Percentiles rank a stretch among this genome's conserved stretches.
Evolutionary conservation across 2,329 filamentous ascomycete genomes (phyloP).

Genomic region (Penicillium crustosum): DNA sequence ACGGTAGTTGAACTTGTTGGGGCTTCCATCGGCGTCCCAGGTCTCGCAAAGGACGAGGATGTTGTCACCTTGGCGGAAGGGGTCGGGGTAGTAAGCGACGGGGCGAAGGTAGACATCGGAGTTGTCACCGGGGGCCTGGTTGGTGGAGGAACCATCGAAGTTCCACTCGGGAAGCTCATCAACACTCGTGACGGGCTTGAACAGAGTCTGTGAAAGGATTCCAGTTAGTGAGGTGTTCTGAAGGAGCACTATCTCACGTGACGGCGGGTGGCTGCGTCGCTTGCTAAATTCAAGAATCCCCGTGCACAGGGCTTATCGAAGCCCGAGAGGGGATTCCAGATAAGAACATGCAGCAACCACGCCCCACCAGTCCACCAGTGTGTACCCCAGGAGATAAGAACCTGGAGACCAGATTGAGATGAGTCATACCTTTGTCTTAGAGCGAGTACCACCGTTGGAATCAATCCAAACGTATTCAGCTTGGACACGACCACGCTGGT

Average conservation of each 20-base stretch:
- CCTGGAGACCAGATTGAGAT: background rate
- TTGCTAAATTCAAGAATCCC: constrained; percentile 19
- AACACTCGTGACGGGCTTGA: constrained; percentile 56
- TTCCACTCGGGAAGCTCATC: constrained; percentile 76
- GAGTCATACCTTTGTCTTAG: constrained; percentile 87
- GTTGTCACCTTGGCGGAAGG: constrained; percentile 86
- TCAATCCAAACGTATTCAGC: constrained; percentile 99
- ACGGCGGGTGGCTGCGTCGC: constrained; percentile 27
- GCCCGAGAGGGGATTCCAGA: background rate
- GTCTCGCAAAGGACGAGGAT: constrained; percentile 93
- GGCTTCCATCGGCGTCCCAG: constrained; percentile 89
- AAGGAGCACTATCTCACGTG: constrained; percentile 6
- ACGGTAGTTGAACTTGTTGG: constrained; percentile 98
- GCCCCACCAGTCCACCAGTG: background rate
- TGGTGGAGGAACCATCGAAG: constrained; percentile 86
- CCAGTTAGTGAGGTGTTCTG: constrained; percentile 11
- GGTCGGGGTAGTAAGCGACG: constrained; percentile 83
- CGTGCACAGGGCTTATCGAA: constrained; percentile 32
- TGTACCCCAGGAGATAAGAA: background rate
- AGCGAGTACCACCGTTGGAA: constrained; percentile 75
- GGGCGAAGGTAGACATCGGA: constrained; percentile 96
- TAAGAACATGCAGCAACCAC: constrained; percentile 3
- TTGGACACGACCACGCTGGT: constrained; percentile 84
- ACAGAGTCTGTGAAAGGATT: constrained; percentile 56
- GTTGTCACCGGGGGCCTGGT: constrained; percentile 90